A percentile compares a stretch with the other conserved stretches of the same genome.
Evolutionary conservation across 2,329 filamentous ascomycete genomes (phyloP).

Genomic region (Penicillium carneum): DNA sequence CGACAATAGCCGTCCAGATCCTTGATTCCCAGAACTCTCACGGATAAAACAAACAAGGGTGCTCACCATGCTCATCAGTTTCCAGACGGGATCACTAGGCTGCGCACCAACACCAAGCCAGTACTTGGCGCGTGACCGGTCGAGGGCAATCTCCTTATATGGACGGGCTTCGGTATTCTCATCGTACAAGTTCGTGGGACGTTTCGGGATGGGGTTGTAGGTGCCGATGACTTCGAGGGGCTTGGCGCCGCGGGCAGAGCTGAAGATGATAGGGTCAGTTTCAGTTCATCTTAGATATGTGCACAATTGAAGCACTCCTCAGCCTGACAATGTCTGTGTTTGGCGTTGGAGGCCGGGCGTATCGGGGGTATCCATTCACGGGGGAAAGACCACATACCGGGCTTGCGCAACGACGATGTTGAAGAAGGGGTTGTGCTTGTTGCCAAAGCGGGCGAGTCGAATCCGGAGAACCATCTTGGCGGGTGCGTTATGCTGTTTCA

Average conservation of each 20-base stretch:
- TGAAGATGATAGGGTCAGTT: slow-evolving; percentile 47
- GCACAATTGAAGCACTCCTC: neutral
- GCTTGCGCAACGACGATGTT: slow-evolving; percentile 97
- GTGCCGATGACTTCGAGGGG: slow-evolving; percentile 89
- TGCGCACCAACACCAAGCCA: slow-evolving; percentile 98
- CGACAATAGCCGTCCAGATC: slow-evolving; percentile 9
- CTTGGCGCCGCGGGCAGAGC: slow-evolving; percentile 83
- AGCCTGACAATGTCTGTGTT: neutral
- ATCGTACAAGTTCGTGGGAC: slow-evolving; percentile 58
- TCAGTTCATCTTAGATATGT: neutral
- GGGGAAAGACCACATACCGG: slow-evolving; percentile 64
- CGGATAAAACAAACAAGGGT: slow-evolving; percentile 4
- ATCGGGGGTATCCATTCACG: slow-evolving; percentile 7
- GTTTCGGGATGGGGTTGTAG: slow-evolving; percentile 67
- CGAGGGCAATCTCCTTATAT: slow-evolving; percentile 91
- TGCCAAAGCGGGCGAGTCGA: slow-evolving; percentile 90
- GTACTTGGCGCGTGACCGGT: slow-evolving; percentile 81
- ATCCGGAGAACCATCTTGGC: slow-evolving; percentile 87
- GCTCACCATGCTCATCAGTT: slow-evolving; percentile 79
- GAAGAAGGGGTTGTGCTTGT: slow-evolving; percentile 87
- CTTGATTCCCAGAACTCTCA: slow-evolving; percentile 1
- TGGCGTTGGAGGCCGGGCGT: neutral
- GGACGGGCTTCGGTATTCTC: slow-evolving; percentile 65
- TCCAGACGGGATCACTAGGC: slow-evolving; percentile 88
- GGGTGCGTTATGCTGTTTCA: slow-evolving; percentile 15